Conservation (phyloP, 345 rosid genomes). For the Physaria fendleri region DNA sequence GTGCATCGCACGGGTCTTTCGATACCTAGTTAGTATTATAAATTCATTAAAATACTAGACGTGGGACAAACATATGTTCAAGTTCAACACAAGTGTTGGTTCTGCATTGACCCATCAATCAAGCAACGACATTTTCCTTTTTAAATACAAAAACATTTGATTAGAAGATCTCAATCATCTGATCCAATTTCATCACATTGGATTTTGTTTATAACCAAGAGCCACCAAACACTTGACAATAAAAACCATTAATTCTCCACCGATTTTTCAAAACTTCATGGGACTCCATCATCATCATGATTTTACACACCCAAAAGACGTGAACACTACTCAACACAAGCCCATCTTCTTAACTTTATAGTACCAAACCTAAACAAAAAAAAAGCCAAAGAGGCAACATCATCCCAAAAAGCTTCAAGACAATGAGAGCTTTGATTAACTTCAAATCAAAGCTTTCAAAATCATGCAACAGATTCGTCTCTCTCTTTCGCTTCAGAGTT, state of each 20-base stretch:
- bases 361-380: slow-evolving; percentile 5
- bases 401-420: slow-evolving; percentile 22
- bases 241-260: background rate
- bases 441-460: slow-evolving; percentile 52
- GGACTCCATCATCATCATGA: slow-evolving; percentile 29
- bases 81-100: slow-evolving; percentile 1
- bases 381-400: slow-evolving; percentile 15
- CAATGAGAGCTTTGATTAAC: slow-evolving; percentile 47
- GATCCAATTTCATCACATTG: slow-evolving; percentile 2
- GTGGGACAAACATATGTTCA: slow-evolving; percentile 1
- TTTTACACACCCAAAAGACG: slow-evolving; percentile 23
- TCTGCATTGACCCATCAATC: slow-evolving; percentile 13
- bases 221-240: slow-evolving; percentile 14
- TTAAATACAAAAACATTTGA: background rate
- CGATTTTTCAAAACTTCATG: slow-evolving; percentile 17
- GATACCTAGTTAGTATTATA: no score
- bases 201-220: slow-evolving; percentile 9
- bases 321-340: slow-evolving; percentile 21
- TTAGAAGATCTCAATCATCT: no score
- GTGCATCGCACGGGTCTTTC: no score
- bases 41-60: no score
- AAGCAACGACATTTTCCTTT: slow-evolving; percentile 1
- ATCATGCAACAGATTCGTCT: slow-evolving; percentile 41
- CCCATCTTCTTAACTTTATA: slow-evolving; percentile 12
- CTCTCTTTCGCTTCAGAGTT: slow-evolving; percentile 42